Conservation (phyloP, 139 green algal species). For the Picochlorum sp. region DNA sequence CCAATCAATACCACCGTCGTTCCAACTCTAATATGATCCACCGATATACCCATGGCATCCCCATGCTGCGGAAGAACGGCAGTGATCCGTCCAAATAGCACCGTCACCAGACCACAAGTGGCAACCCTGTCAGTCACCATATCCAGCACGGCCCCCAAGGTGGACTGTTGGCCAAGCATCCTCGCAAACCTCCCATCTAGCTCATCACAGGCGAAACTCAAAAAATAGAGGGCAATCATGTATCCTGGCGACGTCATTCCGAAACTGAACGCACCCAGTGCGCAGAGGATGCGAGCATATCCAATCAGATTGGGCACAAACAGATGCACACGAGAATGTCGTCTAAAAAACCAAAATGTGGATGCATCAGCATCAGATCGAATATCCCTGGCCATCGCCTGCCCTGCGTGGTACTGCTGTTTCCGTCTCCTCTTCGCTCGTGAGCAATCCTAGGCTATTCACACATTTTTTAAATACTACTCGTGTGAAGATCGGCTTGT, state of each 20-base stretch:
- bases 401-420: too few species aligned
- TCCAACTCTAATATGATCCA: slow-evolving; percentile 8
- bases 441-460: too few species aligned
- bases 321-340: slow-evolving; percentile 56
- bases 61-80: too few species aligned
- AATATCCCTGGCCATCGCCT: background rate
- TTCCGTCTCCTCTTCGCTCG: too few species aligned
- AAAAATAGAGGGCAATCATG: slow-evolving; percentile 52
- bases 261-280: slow-evolving; percentile 62
- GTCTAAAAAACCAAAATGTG: slow-evolving; percentile 40
- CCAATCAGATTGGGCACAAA: slow-evolving; percentile 78
- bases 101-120: slow-evolving; percentile 74
- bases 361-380: background rate
- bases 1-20: slow-evolving; percentile 22
- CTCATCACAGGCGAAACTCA: slow-evolving; percentile 86
- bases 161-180: slow-evolving; percentile 73
- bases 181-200: slow-evolving; percentile 83
- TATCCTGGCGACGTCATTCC: slow-evolving; percentile 38
- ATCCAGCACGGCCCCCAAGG: slow-evolving; percentile 84
- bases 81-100: slow-evolving; percentile 39
- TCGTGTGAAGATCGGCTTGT: too few species aligned
- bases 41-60: too few species aligned
- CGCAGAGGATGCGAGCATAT: slow-evolving; percentile 61
- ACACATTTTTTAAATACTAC: too few species aligned
- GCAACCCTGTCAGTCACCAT: slow-evolving; percentile 96